Evolutionary conservation across 2,329 filamentous ascomycete species (phyloP).

Genomic region (Nemania bipapillata): DNA sequence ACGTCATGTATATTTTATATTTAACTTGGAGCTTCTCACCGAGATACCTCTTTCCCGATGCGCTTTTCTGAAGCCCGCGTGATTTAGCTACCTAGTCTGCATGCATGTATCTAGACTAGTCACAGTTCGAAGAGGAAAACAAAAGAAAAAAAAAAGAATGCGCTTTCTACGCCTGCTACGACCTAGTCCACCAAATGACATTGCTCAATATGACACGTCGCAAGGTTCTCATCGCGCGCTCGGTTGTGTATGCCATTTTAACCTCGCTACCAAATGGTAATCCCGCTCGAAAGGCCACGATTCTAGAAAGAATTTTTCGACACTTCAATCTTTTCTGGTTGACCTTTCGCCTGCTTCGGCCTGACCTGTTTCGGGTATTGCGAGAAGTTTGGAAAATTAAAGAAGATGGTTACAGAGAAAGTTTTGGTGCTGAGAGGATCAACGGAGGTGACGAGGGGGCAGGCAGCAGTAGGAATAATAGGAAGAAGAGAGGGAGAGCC

Average conservation of each 20-base stretch:
- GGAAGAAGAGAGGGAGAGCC: constrained; percentile 34
- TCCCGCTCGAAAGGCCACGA: constrained; percentile 43
- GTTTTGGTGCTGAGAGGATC: constrained; percentile 59
- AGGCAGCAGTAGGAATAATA: constrained; percentile 44
- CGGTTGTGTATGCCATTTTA: constrained; percentile 55
- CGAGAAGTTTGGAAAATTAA: constrained; percentile 61
- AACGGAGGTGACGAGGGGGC: too few relatives aligned
- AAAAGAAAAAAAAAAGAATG: too few relatives aligned
- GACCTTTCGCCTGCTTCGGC: constrained; percentile 46
- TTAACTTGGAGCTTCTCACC: neutral
- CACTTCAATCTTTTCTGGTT: constrained; percentile 54
- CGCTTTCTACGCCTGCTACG: neutral
- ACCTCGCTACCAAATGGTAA: constrained; percentile 46
- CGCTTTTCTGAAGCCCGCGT: too few relatives aligned
- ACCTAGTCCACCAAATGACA: neutral
- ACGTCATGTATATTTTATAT: neutral
- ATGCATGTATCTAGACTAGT: too few relatives aligned
- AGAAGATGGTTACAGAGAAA: constrained; percentile 64
- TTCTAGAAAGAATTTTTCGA: constrained; percentile 58
- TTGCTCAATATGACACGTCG: constrained; percentile 45
- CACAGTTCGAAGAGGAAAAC: too few relatives aligned
- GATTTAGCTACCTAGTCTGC: too few relatives aligned
- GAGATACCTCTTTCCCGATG: too few relatives aligned
- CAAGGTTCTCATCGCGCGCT: constrained; percentile 54
- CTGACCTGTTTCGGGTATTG: constrained; percentile 59